Conservation (phyloP, 208 protist species). For the Blechomonas ayalai region DNA sequence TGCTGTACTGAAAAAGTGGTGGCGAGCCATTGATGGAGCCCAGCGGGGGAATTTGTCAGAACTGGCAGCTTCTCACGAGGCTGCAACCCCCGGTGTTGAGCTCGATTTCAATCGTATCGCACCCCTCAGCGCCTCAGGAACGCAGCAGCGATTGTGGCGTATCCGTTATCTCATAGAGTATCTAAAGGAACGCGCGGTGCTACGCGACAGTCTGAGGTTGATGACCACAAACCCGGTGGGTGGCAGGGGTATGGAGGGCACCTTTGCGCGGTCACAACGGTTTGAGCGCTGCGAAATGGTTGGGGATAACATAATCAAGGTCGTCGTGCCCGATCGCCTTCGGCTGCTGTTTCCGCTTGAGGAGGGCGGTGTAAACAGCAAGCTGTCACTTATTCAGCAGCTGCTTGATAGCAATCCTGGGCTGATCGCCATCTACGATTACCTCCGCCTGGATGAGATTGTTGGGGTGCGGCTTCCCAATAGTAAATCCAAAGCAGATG, state of each 20-base stretch:
- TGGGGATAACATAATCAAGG: constrained; percentile 74
- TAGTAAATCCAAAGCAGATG: constrained; percentile 79
- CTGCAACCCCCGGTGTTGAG: background rate
- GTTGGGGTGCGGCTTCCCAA: constrained; percentile 39
- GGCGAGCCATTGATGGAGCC: constrained; percentile 23
- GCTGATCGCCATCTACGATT: constrained; percentile 78
- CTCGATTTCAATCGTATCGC: constrained; percentile 18
- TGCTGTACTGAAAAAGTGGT: constrained; percentile 34
- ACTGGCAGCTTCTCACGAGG: background rate
- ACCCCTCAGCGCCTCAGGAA: constrained; percentile 12
- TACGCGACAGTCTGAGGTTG: constrained; percentile 19
- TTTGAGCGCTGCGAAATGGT: constrained; percentile 84
- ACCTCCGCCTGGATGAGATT: constrained; percentile 55
- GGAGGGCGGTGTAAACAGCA: constrained; percentile 27
- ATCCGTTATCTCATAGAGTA: constrained; percentile 29
- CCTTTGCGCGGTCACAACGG: constrained; percentile 19
- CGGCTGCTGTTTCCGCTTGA: constrained; percentile 39
- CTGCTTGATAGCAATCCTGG: constrained; percentile 69
- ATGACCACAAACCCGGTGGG: background rate
- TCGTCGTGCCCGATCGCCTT: constrained; percentile 50
- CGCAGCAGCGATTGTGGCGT: constrained; percentile 15
- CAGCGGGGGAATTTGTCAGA: background rate
- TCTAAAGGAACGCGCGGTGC: constrained; percentile 23
- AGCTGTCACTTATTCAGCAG: constrained; percentile 36
- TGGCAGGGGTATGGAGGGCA: background rate